Percentiles rank a stretch among this genome's conserved stretches.
phyloP scores from a whole-genome alignment of 352 stramenopile species.

The Phytophthora macrochlamydospora region DNA sequence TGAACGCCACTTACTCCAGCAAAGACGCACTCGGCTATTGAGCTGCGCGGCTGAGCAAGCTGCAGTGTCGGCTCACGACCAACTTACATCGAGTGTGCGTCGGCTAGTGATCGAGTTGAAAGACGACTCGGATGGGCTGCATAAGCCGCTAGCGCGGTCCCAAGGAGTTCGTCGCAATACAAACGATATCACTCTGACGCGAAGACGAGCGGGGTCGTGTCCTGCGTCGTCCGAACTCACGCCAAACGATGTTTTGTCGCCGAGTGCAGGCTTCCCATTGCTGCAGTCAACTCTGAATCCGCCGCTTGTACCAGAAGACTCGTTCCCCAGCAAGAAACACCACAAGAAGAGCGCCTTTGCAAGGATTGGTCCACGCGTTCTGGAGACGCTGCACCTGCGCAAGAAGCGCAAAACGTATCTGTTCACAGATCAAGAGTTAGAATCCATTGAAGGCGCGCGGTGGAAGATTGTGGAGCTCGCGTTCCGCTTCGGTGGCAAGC shows the following conservation, averaged over 20 bases:
- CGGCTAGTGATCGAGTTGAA: conserved; percentile 79
- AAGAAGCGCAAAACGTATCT: conserved; percentile 77
- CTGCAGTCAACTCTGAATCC: conserved; percentile 13
- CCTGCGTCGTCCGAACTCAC: conserved; percentile 43
- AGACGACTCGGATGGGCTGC: conserved; percentile 57
- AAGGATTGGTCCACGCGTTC: conserved; percentile 60
- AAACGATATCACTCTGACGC: conserved; percentile 10
- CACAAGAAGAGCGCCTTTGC: conserved; percentile 65
- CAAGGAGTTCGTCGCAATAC: conserved; percentile 27
- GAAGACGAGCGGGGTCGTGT: conserved; percentile 74
- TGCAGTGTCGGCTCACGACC: conserved; percentile 48
- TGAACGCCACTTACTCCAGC: conserved; percentile 23
- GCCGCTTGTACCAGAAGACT: conserved; percentile 14
- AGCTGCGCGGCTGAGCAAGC: conserved; percentile 40
- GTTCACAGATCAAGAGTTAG: conserved; percentile 82
- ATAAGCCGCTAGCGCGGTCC: conserved; percentile 24
- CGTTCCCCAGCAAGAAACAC: conserved; percentile 25
- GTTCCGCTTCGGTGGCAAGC: conserved; percentile 84
- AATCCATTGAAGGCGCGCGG: conserved; percentile 75
- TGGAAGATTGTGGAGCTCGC: conserved; percentile 90
- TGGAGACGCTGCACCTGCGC: conserved; percentile 65
- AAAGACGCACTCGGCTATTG: conserved; percentile 21
- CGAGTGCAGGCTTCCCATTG: conserved; percentile 11
- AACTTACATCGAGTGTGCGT: conserved; percentile 76
- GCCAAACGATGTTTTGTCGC: conserved; percentile 10